A percentile compares a stretch with the other conserved stretches of the same genome.
Evolutionary conservation across 2,329 filamentous ascomycete species (phyloP).

Genomic region (Aspergillus quadrilineatus): DNA sequence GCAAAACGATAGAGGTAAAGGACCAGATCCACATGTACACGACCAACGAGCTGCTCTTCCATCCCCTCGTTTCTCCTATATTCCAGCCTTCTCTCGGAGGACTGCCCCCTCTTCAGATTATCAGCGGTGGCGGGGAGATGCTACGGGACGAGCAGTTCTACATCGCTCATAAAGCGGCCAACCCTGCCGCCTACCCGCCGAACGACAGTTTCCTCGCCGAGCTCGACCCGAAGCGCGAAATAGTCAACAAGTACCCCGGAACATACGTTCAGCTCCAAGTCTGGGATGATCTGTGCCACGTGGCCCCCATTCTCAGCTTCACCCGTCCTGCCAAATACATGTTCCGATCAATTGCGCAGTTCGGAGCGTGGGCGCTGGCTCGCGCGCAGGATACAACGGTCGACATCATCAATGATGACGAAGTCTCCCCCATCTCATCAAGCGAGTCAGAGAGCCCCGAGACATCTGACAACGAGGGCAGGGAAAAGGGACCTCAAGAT

Average conservation of each 20-base stretch:
- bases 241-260: constrained; percentile 67
- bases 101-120: constrained; percentile 79
- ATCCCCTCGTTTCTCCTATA: constrained; percentile 86
- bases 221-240: constrained; percentile 54
- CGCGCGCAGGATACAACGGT: constrained; percentile 76
- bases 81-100: constrained; percentile 87
- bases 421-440: constrained; percentile 72
- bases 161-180: constrained; percentile 87
- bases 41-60: constrained; percentile 78
- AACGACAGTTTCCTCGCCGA: constrained; percentile 63
- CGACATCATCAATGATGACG: constrained; percentile 76
- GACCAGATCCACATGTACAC: constrained; percentile 91
- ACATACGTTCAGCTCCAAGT: constrained; percentile 93
- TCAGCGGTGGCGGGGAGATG: constrained; percentile 84
- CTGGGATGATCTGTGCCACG: constrained; percentile 94
- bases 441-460: constrained; percentile 28
- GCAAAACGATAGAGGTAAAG: constrained; percentile 69
- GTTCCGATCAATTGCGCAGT: constrained; percentile 89
- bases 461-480: constrained; percentile 3
- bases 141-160: constrained; percentile 94
- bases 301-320: constrained; percentile 88
- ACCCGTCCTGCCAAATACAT: constrained; percentile 95
- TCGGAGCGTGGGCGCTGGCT: constrained; percentile 86
- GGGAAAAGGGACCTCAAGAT: constrained; percentile 20
- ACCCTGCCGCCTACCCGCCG: constrained; percentile 74